phyloP scores from a whole-genome alignment of 805 yeast species.

The Jamesozyma lodderae region DNA sequence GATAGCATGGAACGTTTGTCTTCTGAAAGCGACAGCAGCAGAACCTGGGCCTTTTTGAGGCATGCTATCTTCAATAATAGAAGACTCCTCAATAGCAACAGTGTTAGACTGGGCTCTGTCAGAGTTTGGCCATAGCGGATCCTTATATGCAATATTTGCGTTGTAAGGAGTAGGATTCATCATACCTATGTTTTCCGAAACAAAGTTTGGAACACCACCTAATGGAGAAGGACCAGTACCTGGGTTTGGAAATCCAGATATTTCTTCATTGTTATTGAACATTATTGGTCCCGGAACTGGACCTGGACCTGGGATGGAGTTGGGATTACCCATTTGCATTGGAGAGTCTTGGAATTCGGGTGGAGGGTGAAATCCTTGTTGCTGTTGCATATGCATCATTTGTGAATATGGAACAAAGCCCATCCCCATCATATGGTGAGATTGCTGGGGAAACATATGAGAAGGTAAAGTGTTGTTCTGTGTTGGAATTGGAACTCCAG shows the following conservation, averaged over 20 bases:
- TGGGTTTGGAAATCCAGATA: constrained; percentile 10
- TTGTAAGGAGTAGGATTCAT: constrained; percentile 2
- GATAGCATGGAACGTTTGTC: constrained; percentile 28
- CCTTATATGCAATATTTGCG: constrained; percentile 7
- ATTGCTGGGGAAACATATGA: constrained; percentile 12
- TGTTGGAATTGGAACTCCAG: neutral
- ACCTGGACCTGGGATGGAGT: too few species aligned
- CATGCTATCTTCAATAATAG: constrained; percentile 8
- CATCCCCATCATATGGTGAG: constrained; percentile 26
- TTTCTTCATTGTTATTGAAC: constrained; percentile 14
- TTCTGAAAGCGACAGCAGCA: constrained; percentile 19
- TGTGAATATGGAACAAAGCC: constrained; percentile 27
- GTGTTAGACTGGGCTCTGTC: constrained; percentile 4
- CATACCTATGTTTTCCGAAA: constrained; percentile 1
- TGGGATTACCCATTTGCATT: constrained; percentile 2
- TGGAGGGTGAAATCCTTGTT: constrained; percentile 21
- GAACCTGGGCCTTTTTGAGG: constrained; percentile 10
- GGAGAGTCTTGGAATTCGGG: constrained; percentile 15
- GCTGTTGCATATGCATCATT: constrained; percentile 28
- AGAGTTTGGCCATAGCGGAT: constrained; percentile 17
- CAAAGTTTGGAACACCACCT: constrained; percentile 4
- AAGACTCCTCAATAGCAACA: constrained; percentile 7
- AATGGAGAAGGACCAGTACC: constrained; percentile 4
- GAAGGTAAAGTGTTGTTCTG: neutral
- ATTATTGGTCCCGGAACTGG: constrained; percentile 10